These are phyloP conservation scores for Sistotremastrum niveocremeum DNA, from an alignment of 768 basidiomycete genomes.

Conservation along the genomic window DNA sequence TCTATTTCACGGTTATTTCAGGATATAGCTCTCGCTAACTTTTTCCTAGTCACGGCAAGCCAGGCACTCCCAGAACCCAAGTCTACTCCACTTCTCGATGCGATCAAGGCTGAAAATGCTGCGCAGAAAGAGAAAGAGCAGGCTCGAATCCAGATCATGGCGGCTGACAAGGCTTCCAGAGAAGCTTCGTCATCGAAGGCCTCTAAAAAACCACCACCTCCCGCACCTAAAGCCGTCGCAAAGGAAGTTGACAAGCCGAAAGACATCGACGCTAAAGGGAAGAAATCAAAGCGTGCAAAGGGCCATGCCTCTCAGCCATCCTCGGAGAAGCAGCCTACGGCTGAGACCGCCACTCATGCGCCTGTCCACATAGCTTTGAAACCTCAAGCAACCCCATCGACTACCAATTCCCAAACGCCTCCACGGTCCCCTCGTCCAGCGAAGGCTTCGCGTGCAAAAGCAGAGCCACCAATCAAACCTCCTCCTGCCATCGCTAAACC, in stretches of 20 bases:
- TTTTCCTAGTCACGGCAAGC: constrained; percentile 42
- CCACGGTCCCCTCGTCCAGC: no score
- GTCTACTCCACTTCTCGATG: constrained; percentile 85
- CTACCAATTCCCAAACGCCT: no score
- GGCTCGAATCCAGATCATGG: constrained; percentile 6
- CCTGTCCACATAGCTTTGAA: neutral
- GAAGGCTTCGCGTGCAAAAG: no score
- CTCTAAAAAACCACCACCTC: constrained; percentile 15
- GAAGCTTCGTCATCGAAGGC: constrained; percentile 18
- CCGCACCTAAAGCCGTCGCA: constrained; percentile 13
- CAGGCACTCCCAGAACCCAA: constrained; percentile 52
- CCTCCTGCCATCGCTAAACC: neutral
- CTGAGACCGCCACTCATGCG: neutral
- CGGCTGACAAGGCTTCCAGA: constrained; percentile 9
- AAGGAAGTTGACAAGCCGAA: constrained; percentile 2
- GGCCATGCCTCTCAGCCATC: constrained; percentile 1
- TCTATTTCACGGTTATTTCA: neutral
- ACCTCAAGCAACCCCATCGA: no score
- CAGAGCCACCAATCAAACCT: neutral
- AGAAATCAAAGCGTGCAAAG: constrained; percentile 9
- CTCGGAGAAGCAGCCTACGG: neutral
- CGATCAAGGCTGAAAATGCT: constrained; percentile 73
- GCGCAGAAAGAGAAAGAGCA: constrained; percentile 54
- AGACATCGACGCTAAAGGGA: neutral
- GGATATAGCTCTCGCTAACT: neutral